Conservation (phyloP, 1,284 basidiomycete genomes). For the Taiwanofungus camphoratus region DNA sequence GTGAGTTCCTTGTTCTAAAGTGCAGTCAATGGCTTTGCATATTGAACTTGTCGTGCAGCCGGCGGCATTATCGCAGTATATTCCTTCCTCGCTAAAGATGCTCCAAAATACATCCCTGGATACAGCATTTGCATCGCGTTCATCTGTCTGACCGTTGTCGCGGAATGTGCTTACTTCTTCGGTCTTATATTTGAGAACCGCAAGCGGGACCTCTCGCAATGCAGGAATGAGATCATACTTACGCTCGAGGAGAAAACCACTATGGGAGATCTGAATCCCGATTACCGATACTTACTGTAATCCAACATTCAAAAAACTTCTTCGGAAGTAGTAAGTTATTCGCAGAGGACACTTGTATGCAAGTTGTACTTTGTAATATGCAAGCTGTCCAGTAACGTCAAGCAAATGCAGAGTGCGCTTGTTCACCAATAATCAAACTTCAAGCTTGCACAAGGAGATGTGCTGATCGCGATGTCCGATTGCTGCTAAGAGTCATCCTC, state of each 20-base stretch:
- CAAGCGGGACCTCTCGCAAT: constrained; percentile 17
- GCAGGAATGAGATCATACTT: constrained; percentile 14
- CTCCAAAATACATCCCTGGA: constrained; percentile 25
- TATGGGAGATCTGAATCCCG: constrained; percentile 25
- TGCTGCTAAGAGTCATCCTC: no score
- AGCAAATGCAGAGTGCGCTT: no score
- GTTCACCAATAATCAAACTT: no score
- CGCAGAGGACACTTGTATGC: no score
- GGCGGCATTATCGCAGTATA: constrained; percentile 28
- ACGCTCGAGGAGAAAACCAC: constrained; percentile 25
- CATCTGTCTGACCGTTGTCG: constrained; percentile 22
- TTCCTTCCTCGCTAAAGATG: constrained; percentile 27
- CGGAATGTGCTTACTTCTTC: constrained; percentile 21
- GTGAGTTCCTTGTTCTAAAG: constrained; percentile 12
- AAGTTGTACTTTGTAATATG: no score
- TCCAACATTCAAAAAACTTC: no score
- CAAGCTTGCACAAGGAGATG: no score
- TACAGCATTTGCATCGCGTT: constrained; percentile 28
- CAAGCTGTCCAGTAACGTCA: no score
- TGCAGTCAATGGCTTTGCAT: not conserved
- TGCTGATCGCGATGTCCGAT: no score
- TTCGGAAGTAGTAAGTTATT: no score
- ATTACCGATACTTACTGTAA: constrained; percentile 22
- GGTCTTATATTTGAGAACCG: constrained; percentile 23
- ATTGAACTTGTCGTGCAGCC: constrained; percentile 9